Evolutionary conservation across 441 rosid genomes (phyloP).

Genomic region (Arabidopsis hybrid): DNA sequence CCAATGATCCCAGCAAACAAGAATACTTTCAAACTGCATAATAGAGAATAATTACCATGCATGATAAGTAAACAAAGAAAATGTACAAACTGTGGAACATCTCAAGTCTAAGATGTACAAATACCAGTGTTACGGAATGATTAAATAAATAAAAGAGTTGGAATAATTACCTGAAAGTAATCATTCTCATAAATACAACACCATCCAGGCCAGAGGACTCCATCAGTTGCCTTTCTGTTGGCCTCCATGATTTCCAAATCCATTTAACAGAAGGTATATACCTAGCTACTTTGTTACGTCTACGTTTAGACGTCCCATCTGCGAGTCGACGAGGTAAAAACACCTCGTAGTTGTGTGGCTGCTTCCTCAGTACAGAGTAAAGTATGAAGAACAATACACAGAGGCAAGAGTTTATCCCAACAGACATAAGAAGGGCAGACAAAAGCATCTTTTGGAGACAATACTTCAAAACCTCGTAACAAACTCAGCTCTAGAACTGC

Average conservation of each 20-base stretch:
- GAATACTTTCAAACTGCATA: constrained; percentile 88
- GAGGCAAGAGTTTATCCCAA: constrained; percentile 84
- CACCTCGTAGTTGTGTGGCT: constrained; percentile 72
- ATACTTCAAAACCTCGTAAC: constrained; percentile 23
- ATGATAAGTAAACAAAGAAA: constrained; percentile 33
- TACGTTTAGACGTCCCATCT: constrained; percentile 62
- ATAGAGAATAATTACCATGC: background rate
- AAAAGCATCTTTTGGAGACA: constrained; percentile 74
- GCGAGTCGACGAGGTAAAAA: constrained; percentile 79
- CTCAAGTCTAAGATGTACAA: constrained; percentile 26
- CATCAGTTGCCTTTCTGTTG: constrained; percentile 73
- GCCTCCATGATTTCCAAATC: constrained; percentile 77
- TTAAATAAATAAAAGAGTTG: constrained; percentile 11
- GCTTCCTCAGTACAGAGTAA: constrained; percentile 86
- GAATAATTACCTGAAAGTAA: constrained; percentile 78
- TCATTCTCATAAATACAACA: constrained; percentile 83
- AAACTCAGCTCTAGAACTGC: constrained; percentile 30
- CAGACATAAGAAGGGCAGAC: constrained; percentile 89
- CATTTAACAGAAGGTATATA: constrained; percentile 85
- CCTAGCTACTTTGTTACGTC: constrained; percentile 72
- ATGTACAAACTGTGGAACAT: constrained; percentile 20
- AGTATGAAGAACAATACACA: constrained; percentile 72
- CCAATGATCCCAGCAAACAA: constrained; percentile 89
- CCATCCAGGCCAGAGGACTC: constrained; percentile 78
- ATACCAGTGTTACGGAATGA: background rate